Percentiles rank a stretch among this genome's conserved stretches.
These are phyloP conservation scores for Aspergillus quadrilineatus DNA, from an alignment of 2,329 filamentous ascomycete genomes.

Conservation along the genomic window DNA sequence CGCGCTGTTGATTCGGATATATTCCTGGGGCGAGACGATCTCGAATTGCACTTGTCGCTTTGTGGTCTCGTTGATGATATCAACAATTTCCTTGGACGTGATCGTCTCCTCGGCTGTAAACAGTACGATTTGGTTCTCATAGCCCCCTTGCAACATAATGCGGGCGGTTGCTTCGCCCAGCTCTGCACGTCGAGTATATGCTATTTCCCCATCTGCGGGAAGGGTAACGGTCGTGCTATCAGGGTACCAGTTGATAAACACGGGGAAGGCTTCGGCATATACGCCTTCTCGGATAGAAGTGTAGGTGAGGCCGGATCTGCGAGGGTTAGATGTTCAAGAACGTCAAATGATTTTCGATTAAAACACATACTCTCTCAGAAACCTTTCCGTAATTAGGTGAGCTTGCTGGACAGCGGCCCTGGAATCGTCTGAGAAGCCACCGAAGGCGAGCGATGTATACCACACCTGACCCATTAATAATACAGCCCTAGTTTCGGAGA, in stretches of 20 bases:
- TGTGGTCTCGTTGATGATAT: slow-evolving; percentile 40
- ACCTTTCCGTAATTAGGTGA: slow-evolving; percentile 58
- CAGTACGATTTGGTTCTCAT: slow-evolving; percentile 39
- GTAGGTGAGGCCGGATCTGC: slow-evolving; percentile 46
- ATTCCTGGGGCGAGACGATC: slow-evolving; percentile 37
- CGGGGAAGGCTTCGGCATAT: slow-evolving; percentile 60
- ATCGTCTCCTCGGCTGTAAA: slow-evolving; percentile 41
- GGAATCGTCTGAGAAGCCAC: slow-evolving; percentile 41
- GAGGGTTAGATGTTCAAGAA: neutral
- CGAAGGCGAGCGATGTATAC: slow-evolving; percentile 62
- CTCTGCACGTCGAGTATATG: slow-evolving; percentile 54
- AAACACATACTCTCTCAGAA: slow-evolving; percentile 43
- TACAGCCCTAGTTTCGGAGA: neutral
- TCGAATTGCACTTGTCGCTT: slow-evolving; percentile 33
- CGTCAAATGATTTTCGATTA: neutral
- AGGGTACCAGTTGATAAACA: slow-evolving; percentile 53
- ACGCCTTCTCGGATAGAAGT: slow-evolving; percentile 59
- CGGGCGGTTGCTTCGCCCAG: slow-evolving; percentile 56
- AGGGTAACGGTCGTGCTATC: slow-evolving; percentile 31
- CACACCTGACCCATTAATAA: slow-evolving; percentile 36
- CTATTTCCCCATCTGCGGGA: slow-evolving; percentile 45
- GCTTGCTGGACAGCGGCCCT: slow-evolving; percentile 58
- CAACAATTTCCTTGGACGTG: slow-evolving; percentile 36
- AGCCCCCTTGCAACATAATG: slow-evolving; percentile 46
- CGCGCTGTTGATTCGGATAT: slow-evolving; percentile 29